Base-by-base conservation (phyloP, 139 green algal species). In the Edaphochlamys debaryana region DNA sequence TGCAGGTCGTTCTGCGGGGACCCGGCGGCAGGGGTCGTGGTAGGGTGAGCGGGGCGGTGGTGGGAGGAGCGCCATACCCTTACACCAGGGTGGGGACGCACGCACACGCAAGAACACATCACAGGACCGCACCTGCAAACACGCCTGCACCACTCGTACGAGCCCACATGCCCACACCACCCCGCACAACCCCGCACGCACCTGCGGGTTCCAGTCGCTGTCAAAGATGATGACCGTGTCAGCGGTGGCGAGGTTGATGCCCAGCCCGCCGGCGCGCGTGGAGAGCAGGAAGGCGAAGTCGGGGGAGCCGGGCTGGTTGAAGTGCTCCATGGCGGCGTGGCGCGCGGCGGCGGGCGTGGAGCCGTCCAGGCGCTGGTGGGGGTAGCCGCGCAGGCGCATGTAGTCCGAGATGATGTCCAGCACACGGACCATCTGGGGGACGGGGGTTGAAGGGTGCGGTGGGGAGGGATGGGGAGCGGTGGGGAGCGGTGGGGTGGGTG, bases 241-340 rank as follows among this genome's bases (percentile, higher is more conserved):
- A 1, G 95, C 96, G 23, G 93, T 96, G 34, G 94, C 95, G 34
- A 98, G 89, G 89, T 98, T 98, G 91, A 98, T 98, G 62, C 95
- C 94, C 78, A 96, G 87, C 20, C 93, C 94, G 25, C 94, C 94
- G 68, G 87, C 85, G n/a, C 87, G 79, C 32, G 78, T 91, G 50
- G 94, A 98, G 80, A 99, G 94, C 89, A 99, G 90, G 88, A 99
- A 99, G 30, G 91, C 93, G 92, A 99, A 99, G 88, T 98, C 96
- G 3, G 86, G 70, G 19, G 90, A 96, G 66, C 87, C 85, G 52
- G 94, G 94, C 4, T 86, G 90, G 84, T 99, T 99, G 95, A 99
- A 99, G 68, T 96, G 91, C 79, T 99, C 97, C 96, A 99, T 99
- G 32, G 96, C 67, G 40, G 63, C 79, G 80, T 98, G 92, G 32